Base-by-base conservation (phyloP, 306 rosid species). In the Fagus sylvatica region DNA sequence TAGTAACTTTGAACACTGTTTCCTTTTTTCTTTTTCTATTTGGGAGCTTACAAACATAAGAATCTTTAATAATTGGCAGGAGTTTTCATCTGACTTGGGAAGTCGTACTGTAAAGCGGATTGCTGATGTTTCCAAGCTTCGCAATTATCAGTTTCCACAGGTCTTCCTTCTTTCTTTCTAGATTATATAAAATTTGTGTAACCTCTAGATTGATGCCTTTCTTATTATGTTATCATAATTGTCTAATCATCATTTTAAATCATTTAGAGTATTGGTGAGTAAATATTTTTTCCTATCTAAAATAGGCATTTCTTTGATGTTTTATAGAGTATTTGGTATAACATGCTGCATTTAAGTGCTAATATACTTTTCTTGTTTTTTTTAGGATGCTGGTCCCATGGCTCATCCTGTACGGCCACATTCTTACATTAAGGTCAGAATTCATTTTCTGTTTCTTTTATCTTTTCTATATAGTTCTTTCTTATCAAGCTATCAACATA, bases 391-490 rank as follows among this genome's bases (percentile, higher is more conserved):
- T 33, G 98, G 99, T 69, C 99, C 99, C 73, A 96, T 96, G 98
- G 97, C 99, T 80, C 99, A 96, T 85, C 99, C 99, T 5, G 97
- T 96, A 74, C 89, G 98, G 54, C 99, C 99, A 46, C 99, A 96
- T 85, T 96, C 99, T 64, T 96, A 96, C 79, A 96, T 96, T 76
- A 96, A 96, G 99, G 99, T 96, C 82, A 74, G 87, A 79, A 57
- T 72, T 83, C 57, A 48, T 74, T 76, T 75, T 65, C 16, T 56
- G 57, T 54, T 72, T 40, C 6, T 46, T 61, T 40, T 69, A 17
- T 4, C 4, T 34, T 11, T 5, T n/a, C 6, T 42, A 54, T 40
- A 36, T 49, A 49, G 28, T 65, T 57, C 37, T 39, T 51, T 74
- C 32, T 51, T 16, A 7, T 53, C 37, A 69, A 71, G 46, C 73